phyloP scores from a whole-genome alignment of 257 asterid genomes.

The Striga asiatica region DNA sequence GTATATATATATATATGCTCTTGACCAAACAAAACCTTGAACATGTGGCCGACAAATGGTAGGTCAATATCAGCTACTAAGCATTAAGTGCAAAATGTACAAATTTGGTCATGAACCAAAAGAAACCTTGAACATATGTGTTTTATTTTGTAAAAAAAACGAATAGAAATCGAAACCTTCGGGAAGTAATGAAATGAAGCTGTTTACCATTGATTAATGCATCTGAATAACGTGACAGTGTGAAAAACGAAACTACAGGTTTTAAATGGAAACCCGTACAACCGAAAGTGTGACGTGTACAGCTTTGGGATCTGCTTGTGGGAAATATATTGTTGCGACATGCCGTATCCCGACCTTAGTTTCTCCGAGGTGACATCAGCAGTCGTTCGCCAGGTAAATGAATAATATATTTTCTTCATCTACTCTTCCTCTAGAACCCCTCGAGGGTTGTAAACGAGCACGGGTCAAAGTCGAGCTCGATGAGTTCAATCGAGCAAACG shows the following conservation, averaged over 20 bases:
- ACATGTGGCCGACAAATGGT: too few species aligned
- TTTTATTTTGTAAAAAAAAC: neutral
- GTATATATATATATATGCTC: too few species aligned
- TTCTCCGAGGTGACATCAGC: slow-evolving; percentile 91
- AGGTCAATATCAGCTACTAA: too few species aligned
- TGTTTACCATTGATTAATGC: neutral
- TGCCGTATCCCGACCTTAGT: slow-evolving; percentile 91
- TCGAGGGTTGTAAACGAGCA: too few species aligned
- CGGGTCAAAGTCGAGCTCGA: too few species aligned
- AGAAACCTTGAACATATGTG: too few species aligned
- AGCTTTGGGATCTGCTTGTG: slow-evolving; percentile 81
- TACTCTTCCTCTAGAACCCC: too few species aligned
- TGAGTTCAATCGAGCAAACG: too few species aligned
- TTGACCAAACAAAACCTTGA: too few species aligned
- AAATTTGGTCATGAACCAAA: too few species aligned
- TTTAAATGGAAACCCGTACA: slow-evolving; percentile 65
- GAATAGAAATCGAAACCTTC: too few species aligned
- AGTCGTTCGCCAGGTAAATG: slow-evolving; percentile 75
- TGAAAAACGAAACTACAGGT: slow-evolving; percentile 32
- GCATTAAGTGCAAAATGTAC: too few species aligned
- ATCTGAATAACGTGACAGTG: neutral
- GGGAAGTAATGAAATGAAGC: neutral
- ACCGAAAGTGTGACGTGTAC: slow-evolving; percentile 76
- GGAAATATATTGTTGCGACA: slow-evolving; percentile 89
- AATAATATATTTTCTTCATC: neutral